Evolutionary conservation across 805 yeast species (phyloP), one percentile per base, ranked within the genome.

Genomic region (Candida alai): DNA sequence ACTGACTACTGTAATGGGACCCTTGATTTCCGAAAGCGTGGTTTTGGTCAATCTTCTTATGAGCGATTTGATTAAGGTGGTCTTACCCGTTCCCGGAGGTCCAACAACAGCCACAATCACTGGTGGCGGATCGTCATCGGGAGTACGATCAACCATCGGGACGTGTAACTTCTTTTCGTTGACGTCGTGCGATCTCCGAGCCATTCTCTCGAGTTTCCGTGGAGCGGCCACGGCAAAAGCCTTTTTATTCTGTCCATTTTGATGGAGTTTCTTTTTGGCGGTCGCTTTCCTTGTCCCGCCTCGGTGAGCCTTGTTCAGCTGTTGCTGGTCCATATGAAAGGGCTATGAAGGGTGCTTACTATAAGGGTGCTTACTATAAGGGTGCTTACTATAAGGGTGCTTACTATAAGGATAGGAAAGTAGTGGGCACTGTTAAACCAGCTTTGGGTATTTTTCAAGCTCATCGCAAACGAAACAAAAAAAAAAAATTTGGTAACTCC

Each of bases 21-120:
- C 99, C 49, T 85, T 85, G 35, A 93, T 76, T 46, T 93, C 97
- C 21, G 77, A 69, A 28, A 93, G 60, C 1, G 93, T 76, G 19
- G 94, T 86, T 58, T 93, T 93, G 4, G 97, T 78, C 58, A 86
- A 73, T 55, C 97, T 68, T 59, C 90, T 74, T 5, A 93, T 87
- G 36, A 93, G 66, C 5, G 97, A 87, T 56, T 87, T 82, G 51
- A 93, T 86, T 51, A 93, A 68, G 0, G 97, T 90, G 11, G 97
- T 78, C 55, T 93, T 93, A 44, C 99, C 99, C 0, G 97, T 93
- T 11, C 99, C 99, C 7, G 96, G 95, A 9, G 99, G 99, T 0
- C 99, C 99, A 9, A 93, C 96, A 6, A 93, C 95, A 0, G 96
- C 96, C 16, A 93, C 87, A 37, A 93, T 80, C 15, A 93, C 82